Base-by-base conservation (phyloP, 2,329 filamentous ascomycete genomes). In the Penicillium corylophilum region DNA sequence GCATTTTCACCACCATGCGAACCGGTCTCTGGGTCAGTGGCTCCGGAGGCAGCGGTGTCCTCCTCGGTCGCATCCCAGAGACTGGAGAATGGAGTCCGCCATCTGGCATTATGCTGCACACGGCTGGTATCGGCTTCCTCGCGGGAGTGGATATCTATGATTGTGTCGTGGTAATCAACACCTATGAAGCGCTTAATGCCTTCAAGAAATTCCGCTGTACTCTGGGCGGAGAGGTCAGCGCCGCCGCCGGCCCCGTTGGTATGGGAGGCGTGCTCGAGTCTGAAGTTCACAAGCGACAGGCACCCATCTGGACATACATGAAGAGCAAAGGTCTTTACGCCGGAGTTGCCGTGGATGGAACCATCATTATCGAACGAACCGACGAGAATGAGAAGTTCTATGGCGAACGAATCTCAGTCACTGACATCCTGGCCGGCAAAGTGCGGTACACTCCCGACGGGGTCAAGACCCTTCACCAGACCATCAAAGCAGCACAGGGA, bases 71-170 rank as follows among this genome's bases (percentile, higher is more conserved):
- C 60, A 88, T 89, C 26, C 71, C 73, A 64, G 86, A 88, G 22
- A 91, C 95, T 60, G 91, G 92, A 6, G 86, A 86, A 58, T 96
- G 92, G 92, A 94, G 90, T 57, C 89, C 91, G 8, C 93, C 93
- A 0, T 95, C 90, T 0, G 92, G 89, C 43, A 91, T 97, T 59
- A 82, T 96, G 76, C 80, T 96, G 42, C 93, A 97, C 68, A 96
- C 93, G 0, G 84, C 90, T 1, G 90, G 88, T 1, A 80, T 96
- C 29, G 93, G 91, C 31, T 96, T 97, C 66, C 82, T 96, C 47
- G 86, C 92, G 5, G 93, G 92, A 2, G 88, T 96, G 36, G 93
- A 97, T 68, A 91, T 96, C 28, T 97, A 96, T 77, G 93, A 97
- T 70, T 96, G 92, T 66, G 88, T 97, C 13, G 82, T 96, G 8